Conservation (phyloP, 345 rosid species). For the Eucalyptus cloeziana region DNA sequence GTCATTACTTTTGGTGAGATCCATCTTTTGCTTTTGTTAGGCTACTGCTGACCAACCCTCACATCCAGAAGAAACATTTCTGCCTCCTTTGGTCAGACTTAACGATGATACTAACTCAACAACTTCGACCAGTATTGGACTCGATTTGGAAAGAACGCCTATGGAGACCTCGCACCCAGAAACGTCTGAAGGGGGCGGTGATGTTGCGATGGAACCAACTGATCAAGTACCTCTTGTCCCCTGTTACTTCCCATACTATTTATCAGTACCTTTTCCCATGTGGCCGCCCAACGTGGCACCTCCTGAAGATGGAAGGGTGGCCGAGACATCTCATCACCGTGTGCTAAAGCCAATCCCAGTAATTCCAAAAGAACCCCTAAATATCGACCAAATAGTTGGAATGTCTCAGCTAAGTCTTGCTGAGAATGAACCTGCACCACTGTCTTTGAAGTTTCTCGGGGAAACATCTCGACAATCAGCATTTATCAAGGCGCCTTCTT, state of each 20-base stretch:
- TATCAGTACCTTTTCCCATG: conserved; percentile 37
- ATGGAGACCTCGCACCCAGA: conserved; percentile 32
- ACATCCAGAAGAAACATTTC: conserved; percentile 44
- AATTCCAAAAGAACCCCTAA: conserved; percentile 53
- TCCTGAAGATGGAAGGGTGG: conserved; percentile 12
- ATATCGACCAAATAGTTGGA: conserved; percentile 63
- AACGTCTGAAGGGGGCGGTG: conserved; percentile 17
- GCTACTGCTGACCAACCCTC: conserved; percentile 40
- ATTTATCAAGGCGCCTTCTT: conserved; percentile 52
- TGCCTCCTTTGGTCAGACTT: conserved; percentile 23
- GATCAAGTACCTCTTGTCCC: conserved; percentile 26
- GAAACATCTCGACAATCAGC: conserved; percentile 80
- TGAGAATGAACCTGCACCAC: conserved; percentile 38
- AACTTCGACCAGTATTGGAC: conserved; percentile 52
- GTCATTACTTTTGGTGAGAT: not conserved
- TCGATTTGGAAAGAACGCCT: conserved; percentile 36
- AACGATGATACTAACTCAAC: conserved; percentile 14
- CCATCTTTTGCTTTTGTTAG: conserved; percentile 15
- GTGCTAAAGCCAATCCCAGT: conserved; percentile 63
- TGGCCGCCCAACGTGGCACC: conserved; percentile 40
- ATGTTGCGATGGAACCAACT: conserved; percentile 12
- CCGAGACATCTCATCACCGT: conserved; percentile 33
- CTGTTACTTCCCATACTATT: conserved; percentile 34
- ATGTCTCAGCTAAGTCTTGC: conserved; percentile 69
- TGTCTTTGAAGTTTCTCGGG: conserved; percentile 48